Evolutionary conservation across 2,329 filamentous ascomycete genomes (phyloP), one percentile per base, ranked within the genome.

Genomic region (Fusarium hostae): DNA sequence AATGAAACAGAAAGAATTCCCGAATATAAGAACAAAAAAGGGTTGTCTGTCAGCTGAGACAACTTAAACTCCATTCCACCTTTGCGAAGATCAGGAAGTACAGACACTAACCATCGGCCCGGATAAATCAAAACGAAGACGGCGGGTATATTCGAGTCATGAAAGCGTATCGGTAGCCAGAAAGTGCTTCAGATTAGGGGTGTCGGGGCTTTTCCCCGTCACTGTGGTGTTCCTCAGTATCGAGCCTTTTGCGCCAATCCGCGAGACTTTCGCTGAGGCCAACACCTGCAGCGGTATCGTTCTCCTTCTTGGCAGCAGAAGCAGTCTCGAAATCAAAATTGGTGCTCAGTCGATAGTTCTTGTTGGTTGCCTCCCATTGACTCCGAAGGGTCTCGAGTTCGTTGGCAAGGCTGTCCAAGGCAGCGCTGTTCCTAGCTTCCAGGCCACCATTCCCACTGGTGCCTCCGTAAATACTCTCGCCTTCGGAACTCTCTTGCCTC

Each of bases 281-380:
- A 18, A 84, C 76, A 48, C 74, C 76, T 13, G 73, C 48, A 9
- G 82, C 43, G 34, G 66, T 82, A 11, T 87, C 84, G 41, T 86
- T 84, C 24, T 84, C 81, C 55, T 83, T 84, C 71, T 84, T 85
- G 52, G 60, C 63, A 37, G 71, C 75, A 32, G 81, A 75, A 9
- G 75, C 84, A 26, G 79, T 72, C 62, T 97, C 95, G 75, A 97
- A 95, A 79, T 98, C 95, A 76, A 97, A 97, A 56, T 92, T 90
- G 77, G 92, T 95, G 81, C 94, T 97, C 47, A 98, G 84, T 28
- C 96, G 92, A 81, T 98, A 98, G 77, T 94, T 97, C 82, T 97
- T 96, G 83, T 95, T 98, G 16, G 94, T 97, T 41, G 92, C 94
- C 83, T 98, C 94, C 96, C 96, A 99, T 77, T 98, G 95, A 57